phyloP scores from a whole-genome alignment of 2,329 filamentous ascomycete species.

The Teratosphaeria viscida region DNA sequence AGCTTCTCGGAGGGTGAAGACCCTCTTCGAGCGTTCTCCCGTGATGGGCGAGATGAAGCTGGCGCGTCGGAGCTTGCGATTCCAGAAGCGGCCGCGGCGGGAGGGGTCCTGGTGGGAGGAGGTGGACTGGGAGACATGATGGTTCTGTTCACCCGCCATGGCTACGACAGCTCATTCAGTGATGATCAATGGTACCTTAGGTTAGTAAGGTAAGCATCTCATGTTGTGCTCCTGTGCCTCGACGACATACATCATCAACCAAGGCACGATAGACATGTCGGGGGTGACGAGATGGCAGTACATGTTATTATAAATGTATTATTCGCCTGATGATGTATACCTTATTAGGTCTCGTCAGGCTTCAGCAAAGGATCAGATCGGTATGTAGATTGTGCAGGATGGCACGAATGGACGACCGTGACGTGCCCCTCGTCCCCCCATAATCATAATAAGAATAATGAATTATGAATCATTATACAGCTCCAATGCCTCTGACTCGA shows the following conservation, averaged over 20 bases:
- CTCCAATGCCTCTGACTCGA: neutral
- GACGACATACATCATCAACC: neutral
- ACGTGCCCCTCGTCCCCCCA: neutral
- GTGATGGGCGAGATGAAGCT: slow-evolving; percentile 81
- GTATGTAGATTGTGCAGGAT: neutral
- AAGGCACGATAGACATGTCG: neutral
- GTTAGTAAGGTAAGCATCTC: neutral
- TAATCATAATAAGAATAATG: neutral
- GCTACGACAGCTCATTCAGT: neutral
- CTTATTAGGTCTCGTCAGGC: neutral
- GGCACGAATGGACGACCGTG: neutral
- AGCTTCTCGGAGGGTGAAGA: slow-evolving; percentile 60
- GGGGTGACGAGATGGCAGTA: neutral
- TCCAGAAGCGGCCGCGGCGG: slow-evolving; percentile 4
- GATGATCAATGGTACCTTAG: too few species aligned
- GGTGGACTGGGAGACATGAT: neutral
- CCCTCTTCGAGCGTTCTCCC: slow-evolving; percentile 70
- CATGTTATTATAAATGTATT: neutral
- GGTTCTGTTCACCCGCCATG: neutral
- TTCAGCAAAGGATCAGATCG: neutral
- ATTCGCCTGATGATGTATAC: neutral
- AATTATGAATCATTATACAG: neutral
- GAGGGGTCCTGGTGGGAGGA: neutral
- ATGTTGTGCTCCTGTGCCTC: neutral
- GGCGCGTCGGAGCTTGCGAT: slow-evolving; percentile 54